phyloP scores from a whole-genome alignment of 2,329 filamentous ascomycete species.

The Aspergillus sclerotialis region DNA sequence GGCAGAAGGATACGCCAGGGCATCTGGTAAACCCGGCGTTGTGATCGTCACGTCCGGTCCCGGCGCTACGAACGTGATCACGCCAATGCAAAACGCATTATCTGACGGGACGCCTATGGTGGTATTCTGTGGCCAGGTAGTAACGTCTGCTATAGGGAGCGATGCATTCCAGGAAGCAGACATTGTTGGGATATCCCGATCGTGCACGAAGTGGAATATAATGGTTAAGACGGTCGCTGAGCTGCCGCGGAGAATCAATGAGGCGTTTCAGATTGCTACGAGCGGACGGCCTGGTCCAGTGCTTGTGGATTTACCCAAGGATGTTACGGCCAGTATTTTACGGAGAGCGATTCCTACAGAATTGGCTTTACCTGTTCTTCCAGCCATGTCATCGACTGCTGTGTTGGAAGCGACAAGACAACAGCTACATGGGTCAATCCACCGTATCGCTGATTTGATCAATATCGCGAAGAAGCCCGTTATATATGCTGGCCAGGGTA shows the following conservation, averaged over 20 bases:
- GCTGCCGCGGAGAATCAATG: slow-evolving; percentile 80
- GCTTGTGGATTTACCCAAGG: slow-evolving; percentile 86
- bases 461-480: slow-evolving; percentile 84
- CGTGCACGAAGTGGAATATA: slow-evolving; percentile 96
- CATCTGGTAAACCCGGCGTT: slow-evolving; percentile 82
- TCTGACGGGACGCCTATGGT: slow-evolving; percentile 90
- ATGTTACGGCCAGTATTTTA: slow-evolving; percentile 75
- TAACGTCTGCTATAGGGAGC: slow-evolving; percentile 76
- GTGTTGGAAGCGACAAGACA: slow-evolving; percentile 44
- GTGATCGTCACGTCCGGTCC: slow-evolving; percentile 92
- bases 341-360: slow-evolving; percentile 69
- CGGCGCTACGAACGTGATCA: slow-evolving; percentile 88
- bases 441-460: slow-evolving; percentile 68
- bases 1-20: slow-evolving; percentile 90
- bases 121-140: slow-evolving; percentile 86
- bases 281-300: slow-evolving; percentile 86
- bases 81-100: slow-evolving; percentile 85
- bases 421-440: slow-evolving; percentile 51
- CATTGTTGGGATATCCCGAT: slow-evolving; percentile 77
- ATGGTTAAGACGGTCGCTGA: slow-evolving; percentile 91
- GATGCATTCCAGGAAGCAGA: slow-evolving; percentile 96
- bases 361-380: slow-evolving; percentile 61
- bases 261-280: slow-evolving; percentile 92
- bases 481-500: slow-evolving; percentile 83
- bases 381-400: slow-evolving; percentile 71